Evolutionary conservation across 1,139 yeast species (phyloP), one percentile per base, ranked within the genome.

Genomic region (Hanseniaspora uvarum): DNA sequence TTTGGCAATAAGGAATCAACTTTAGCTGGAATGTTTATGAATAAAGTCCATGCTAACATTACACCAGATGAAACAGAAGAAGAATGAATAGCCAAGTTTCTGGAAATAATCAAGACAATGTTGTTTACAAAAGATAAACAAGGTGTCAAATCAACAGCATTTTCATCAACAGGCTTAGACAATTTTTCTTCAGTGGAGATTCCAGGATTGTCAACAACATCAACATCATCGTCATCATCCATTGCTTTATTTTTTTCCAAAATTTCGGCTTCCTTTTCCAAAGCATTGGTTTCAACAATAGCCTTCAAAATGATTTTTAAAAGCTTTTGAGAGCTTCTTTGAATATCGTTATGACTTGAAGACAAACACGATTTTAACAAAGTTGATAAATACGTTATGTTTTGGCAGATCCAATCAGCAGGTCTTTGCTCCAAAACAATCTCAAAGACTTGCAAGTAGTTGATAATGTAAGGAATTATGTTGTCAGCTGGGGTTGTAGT

Each of bases 381-480:
- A 56, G 78, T 78, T 61, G 84, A 89, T 44, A 92, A 74, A 46
- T 80, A 80, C 1, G 76, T 71, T 47, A 87, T 70, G 60, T 86
- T 85, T 5, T 80, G 76, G 46, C 83, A 70, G 55, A 89, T 81
- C 96, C 96, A 89, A 23, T 74, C 78, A 0, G 84, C 68, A 1
- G 80, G 68, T 66, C 86, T 86, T 76, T 92, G 84, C 58, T 81
- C 84, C 56, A 92, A 71, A 1, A 88, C 87, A 51, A 88, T 87
- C n/a, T 83, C 83, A 50, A 94, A 74, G 0, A 92, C 96, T 65
- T 87, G 96, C 55, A 94, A 70, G 0, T 98, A 95, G 67, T 92
- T 94, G 61, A 89, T 72, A 61, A 95, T 86, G 59, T 86, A 81
- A 3, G 88, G 87, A 37, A 87, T 58, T 10, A 75, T 67, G 48